Evolutionary conservation across 768 basidiomycete species (phyloP).

Genomic region (Phallus indusiatus): DNA sequence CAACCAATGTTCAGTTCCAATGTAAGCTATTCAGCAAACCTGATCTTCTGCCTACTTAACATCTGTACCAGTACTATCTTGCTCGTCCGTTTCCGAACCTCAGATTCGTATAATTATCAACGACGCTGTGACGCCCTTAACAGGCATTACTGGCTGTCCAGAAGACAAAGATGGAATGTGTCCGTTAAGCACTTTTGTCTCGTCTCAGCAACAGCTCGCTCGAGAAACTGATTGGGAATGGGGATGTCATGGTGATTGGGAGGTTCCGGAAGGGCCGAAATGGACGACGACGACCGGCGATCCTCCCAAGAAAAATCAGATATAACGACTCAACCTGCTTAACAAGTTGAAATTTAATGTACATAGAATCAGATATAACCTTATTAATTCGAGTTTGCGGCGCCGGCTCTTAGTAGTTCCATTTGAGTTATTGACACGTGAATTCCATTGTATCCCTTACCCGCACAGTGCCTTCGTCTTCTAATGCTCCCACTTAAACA

Average conservation of each 20-base stretch:
- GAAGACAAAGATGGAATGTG: slow-evolving; percentile 25
- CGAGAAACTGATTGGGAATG: slow-evolving; percentile 26
- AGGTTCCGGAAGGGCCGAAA: slow-evolving; percentile 47
- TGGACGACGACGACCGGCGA: slow-evolving; percentile 75
- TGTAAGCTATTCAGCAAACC: slow-evolving; percentile 32
- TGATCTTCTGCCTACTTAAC: neutral
- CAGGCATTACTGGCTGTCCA: slow-evolving; percentile 23
- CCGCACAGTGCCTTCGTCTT: neutral
- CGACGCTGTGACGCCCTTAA: slow-evolving; percentile 26
- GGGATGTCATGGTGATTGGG: slow-evolving; percentile 53
- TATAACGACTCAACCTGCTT: neutral
- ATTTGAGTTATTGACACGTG: too few species aligned
- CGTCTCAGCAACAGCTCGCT: slow-evolving; percentile 20
- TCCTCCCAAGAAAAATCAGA: slow-evolving; percentile 28
- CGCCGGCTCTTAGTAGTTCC: too few species aligned
- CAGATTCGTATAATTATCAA: slow-evolving; percentile 26
- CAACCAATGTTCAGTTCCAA: slow-evolving; percentile 57
- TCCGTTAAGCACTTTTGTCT: slow-evolving; percentile 23
- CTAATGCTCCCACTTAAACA: neutral
- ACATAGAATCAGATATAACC: too few species aligned
- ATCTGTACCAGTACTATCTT: slow-evolving; percentile 19
- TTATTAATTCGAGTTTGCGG: too few species aligned
- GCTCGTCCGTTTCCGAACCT: slow-evolving; percentile 20
- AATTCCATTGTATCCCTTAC: too few species aligned
- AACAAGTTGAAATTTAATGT: too few species aligned